These are phyloP conservation scores for Favolaschia claudopus DNA, from an alignment of 768 basidiomycete species.

Conservation along the genomic window DNA sequence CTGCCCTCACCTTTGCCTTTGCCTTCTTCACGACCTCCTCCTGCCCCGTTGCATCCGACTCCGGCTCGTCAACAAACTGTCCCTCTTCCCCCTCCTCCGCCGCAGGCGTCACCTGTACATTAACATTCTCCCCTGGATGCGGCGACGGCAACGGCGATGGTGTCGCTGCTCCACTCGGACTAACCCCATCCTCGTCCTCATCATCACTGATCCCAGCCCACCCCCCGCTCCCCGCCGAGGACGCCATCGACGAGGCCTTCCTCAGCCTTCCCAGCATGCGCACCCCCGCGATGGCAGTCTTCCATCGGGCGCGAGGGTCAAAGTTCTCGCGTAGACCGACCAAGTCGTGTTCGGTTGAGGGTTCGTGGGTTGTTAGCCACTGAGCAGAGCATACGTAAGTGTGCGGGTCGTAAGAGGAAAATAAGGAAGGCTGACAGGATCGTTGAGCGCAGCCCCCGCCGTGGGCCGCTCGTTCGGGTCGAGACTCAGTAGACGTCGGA, in stretches of 20 bases:
- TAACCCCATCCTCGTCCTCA: conserved; percentile 45
- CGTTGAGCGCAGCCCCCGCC: conserved; percentile 70
- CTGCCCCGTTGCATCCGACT: conserved; percentile 22
- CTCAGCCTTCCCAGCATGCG: conserved; percentile 48
- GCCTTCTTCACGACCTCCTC: conserved; percentile 27
- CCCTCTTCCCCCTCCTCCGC: conserved; percentile 11
- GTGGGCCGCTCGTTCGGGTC: conserved; percentile 78
- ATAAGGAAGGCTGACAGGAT: conserved; percentile 57
- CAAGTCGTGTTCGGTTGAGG: conserved; percentile 80
- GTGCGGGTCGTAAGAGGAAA: background rate
- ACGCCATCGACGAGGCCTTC: conserved; percentile 41
- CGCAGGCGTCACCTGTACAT: conserved; percentile 47
- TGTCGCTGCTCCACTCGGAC: conserved; percentile 27
- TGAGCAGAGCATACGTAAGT: conserved; percentile 31
- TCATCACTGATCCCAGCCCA: conserved; percentile 38
- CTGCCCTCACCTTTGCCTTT: no score
- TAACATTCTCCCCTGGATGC: conserved; percentile 48
- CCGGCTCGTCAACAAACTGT: conserved; percentile 28
- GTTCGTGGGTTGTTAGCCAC: conserved; percentile 78
- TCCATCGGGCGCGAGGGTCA: conserved; percentile 78
- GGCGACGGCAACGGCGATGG: conserved; percentile 33
- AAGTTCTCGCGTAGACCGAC: conserved; percentile 84
- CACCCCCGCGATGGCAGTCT: conserved; percentile 66
- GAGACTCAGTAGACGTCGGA: conserved; percentile 71
- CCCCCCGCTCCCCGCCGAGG: conserved; percentile 41